Evolutionary conservation across 169 alveolate species (phyloP).

Genomic region (Sarcocystis neurona): DNA sequence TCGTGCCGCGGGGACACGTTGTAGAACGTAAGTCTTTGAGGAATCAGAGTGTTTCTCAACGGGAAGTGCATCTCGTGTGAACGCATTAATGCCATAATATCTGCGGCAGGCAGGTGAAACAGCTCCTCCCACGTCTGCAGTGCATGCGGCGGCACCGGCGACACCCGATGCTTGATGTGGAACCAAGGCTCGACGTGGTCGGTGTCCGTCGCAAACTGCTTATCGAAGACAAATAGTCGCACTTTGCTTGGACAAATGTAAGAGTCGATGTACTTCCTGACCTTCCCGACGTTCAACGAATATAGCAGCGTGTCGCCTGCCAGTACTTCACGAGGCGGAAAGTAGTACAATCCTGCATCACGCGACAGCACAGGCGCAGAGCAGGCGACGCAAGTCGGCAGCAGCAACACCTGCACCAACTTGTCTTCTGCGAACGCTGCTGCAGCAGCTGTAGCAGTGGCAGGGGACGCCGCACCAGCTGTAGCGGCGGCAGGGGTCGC

Average conservation of each 20-base stretch:
- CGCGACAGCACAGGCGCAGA: background rate
- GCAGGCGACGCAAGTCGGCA: too few relatives aligned
- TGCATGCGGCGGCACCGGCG: background rate
- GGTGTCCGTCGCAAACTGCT: background rate
- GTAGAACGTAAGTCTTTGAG: too few relatives aligned
- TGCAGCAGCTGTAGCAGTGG: too few relatives aligned
- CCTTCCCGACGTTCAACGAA: background rate
- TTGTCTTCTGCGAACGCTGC: too few relatives aligned
- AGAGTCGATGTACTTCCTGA: background rate
- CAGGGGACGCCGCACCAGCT: too few relatives aligned
- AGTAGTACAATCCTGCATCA: slow-evolving; percentile 40
- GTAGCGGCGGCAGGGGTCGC: too few relatives aligned
- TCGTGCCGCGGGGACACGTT: too few relatives aligned
- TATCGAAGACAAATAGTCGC: slow-evolving; percentile 24
- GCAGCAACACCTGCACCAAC: too few relatives aligned
- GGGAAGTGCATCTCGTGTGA: too few relatives aligned
- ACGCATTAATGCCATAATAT: background rate
- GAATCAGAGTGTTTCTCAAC: too few relatives aligned
- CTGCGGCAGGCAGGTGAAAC: background rate
- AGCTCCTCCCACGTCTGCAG: slow-evolving; percentile 5
- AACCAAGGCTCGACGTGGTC: slow-evolving; percentile 5
- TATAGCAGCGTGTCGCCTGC: slow-evolving; percentile 38
- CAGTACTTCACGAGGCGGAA: slow-evolving; percentile 29
- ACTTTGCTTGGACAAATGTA: slow-evolving; percentile 14
- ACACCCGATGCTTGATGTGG: background rate